These are phyloP conservation scores for Collybia sordida DNA, from an alignment of 768 basidiomycete genomes.

Conservation along the genomic window DNA sequence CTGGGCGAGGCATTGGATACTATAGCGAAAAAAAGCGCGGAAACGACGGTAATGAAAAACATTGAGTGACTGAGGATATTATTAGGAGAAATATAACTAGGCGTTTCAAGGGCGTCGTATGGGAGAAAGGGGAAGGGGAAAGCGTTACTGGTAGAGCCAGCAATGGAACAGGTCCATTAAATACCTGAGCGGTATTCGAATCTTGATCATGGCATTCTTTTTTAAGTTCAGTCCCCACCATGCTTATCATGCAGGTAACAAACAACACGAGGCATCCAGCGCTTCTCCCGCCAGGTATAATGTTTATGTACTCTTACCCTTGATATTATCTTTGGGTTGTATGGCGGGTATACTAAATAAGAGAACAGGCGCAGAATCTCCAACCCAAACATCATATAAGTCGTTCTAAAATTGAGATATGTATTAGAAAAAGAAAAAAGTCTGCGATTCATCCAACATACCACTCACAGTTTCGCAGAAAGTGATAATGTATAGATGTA, in stretches of 20 bases:
- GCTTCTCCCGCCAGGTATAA: slow-evolving; percentile 14
- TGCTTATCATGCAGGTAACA: not conserved
- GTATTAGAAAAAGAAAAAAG: too few relatives aligned
- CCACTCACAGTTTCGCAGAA: too few relatives aligned
- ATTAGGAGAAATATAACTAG: not conserved
- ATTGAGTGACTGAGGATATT: not conserved
- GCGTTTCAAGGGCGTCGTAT: not conserved
- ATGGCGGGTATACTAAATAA: too few relatives aligned
- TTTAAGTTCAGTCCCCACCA: slow-evolving; percentile 1
- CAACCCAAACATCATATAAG: too few relatives aligned
- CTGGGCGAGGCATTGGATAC: slow-evolving; percentile 9
- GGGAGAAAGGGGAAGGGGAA: not conserved
- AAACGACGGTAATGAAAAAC: slow-evolving; percentile 11
- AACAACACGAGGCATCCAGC: slow-evolving; percentile 9
- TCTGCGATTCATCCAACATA: too few relatives aligned
- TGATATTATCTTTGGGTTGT: too few relatives aligned
- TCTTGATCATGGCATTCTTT: slow-evolving; percentile 4
- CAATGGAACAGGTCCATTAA: slow-evolving; percentile 6
- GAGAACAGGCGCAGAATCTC: too few relatives aligned
- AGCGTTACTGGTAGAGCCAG: not conserved
- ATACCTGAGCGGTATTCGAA: slow-evolving; percentile 7
- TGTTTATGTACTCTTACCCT: not conserved
- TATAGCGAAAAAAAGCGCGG: slow-evolving; percentile 6
- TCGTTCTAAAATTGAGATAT: too few relatives aligned
- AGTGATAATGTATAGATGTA: too few relatives aligned